Evolutionary conservation across 2,329 filamentous ascomycete genomes (phyloP).

Genomic region (Scedosporium apiospermum): DNA sequence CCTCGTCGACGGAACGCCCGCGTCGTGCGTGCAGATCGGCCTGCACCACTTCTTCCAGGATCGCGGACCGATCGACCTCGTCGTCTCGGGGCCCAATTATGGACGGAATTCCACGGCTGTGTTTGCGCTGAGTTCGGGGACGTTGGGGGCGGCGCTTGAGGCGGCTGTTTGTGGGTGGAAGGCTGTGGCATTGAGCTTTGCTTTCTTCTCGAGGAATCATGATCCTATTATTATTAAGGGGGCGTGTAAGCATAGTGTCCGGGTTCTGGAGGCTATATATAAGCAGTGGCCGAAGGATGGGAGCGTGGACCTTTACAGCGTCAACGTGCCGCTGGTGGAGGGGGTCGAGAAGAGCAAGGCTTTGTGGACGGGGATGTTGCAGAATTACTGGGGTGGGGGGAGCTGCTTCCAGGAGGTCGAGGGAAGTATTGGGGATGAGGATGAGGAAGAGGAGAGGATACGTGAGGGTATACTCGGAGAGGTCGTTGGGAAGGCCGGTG

Average conservation of each 20-base stretch:
- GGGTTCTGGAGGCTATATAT: constrained; percentile 69
- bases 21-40: constrained; percentile 73
- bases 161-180: constrained; percentile 60
- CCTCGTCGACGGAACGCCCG: constrained; percentile 71
- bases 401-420: constrained; percentile 80
- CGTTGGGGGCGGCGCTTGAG: constrained; percentile 68
- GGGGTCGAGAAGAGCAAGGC: constrained; percentile 63
- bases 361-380: constrained; percentile 76
- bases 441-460: constrained; percentile 45
- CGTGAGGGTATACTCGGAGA: constrained; percentile 19
- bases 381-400: constrained; percentile 81
- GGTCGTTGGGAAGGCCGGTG: constrained; percentile 14
- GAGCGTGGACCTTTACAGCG: constrained; percentile 72
- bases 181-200: constrained; percentile 79
- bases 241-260: constrained; percentile 64
- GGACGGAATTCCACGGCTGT: constrained; percentile 74
- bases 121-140: constrained; percentile 69
- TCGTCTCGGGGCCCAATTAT: constrained; percentile 75
- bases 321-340: constrained; percentile 81
- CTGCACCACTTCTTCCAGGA: constrained; percentile 71
- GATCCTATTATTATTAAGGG: constrained; percentile 71
- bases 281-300: constrained; percentile 60
- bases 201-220: constrained; percentile 80
- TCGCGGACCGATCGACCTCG: constrained; percentile 62
- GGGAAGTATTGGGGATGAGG: constrained; percentile 51